Evolutionary conservation across 495 filamentous ascomycete genomes (phyloP).

Genomic region (Penicillium flavigenum): DNA sequence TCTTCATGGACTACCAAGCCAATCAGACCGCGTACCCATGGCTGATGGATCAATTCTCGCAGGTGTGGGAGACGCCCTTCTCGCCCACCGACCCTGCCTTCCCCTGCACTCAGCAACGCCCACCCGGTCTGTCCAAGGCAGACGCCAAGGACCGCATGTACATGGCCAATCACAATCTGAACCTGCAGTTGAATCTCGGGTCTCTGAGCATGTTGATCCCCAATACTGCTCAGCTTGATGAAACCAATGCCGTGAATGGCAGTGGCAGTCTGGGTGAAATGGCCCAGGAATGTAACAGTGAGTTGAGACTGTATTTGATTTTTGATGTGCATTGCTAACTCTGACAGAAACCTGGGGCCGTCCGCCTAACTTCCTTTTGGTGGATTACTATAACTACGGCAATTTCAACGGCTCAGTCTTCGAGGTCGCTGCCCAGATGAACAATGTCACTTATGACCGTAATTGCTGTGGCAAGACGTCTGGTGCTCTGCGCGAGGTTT

Average conservation of each 20-base stretch:
- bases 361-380: constrained; percentile 81
- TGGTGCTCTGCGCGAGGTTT: constrained; percentile 27
- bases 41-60: constrained; percentile 63
- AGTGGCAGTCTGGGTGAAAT: constrained; percentile 70
- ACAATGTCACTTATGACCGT: constrained; percentile 78
- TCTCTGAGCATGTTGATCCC: constrained; percentile 69
- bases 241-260: constrained; percentile 66
- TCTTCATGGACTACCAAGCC: constrained; percentile 81
- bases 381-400: constrained; percentile 84
- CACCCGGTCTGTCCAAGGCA: constrained; percentile 53
- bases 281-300: constrained; percentile 65
- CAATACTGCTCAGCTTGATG: constrained; percentile 61
- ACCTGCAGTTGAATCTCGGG: constrained; percentile 64
- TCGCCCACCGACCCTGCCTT: constrained; percentile 58
- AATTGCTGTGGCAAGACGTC: constrained; percentile 65
- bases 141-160: constrained; percentile 67
- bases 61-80: constrained; percentile 68
- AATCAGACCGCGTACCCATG: constrained; percentile 73
- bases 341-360: constrained; percentile 57
- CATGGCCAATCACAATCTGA: constrained; percentile 91
- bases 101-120: constrained; percentile 59
- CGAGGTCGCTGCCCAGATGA: constrained; percentile 79
- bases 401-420: constrained; percentile 79
- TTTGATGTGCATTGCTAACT: constrained; percentile 14
- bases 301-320: constrained; percentile 1